These are phyloP conservation scores for Zymoseptoria passerinii DNA, from an alignment of 2,329 filamentous ascomycete species.

Conservation along the genomic window DNA sequence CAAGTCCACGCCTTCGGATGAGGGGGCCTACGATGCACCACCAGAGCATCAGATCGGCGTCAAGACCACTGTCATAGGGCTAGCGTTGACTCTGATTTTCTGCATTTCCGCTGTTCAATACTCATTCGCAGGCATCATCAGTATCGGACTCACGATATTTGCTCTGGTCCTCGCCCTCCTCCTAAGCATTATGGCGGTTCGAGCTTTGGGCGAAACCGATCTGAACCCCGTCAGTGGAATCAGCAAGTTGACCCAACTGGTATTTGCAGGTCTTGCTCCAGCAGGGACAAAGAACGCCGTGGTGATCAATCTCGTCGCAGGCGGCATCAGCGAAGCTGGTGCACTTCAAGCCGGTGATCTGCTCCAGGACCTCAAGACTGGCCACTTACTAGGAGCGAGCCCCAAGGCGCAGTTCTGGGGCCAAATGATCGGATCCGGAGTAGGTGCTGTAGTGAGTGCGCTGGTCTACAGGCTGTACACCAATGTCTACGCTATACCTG, in stretches of 20 bases:
- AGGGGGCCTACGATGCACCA: constrained; percentile 66
- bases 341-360: constrained; percentile 92
- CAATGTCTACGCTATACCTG: constrained; percentile 78
- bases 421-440: constrained; percentile 80
- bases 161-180: constrained; percentile 70
- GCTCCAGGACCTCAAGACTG: constrained; percentile 95
- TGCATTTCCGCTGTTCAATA: constrained; percentile 75
- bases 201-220: constrained; percentile 70
- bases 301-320: constrained; percentile 90
- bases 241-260: constrained; percentile 88
- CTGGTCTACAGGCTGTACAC: constrained; percentile 86
- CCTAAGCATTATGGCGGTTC: constrained; percentile 56
- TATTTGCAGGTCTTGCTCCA: constrained; percentile 87
- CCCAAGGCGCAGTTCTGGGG: constrained; percentile 96
- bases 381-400: constrained; percentile 82
- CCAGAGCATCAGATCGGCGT: constrained; percentile 70
- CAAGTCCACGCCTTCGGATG: constrained; percentile 3
- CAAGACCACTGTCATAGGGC: constrained; percentile 62
- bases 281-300: constrained; percentile 72
- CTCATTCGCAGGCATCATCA: constrained; percentile 75
- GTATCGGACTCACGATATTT: constrained; percentile 72
- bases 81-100: constrained; percentile 66
- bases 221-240: constrained; percentile 95
- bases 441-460: constrained; percentile 78
- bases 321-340: constrained; percentile 75